A percentile compares a stretch with the other conserved stretches of the same genome.
Conservation (phyloP, 2,329 filamentous ascomycete genomes). For the Claviceps pusilla region DNA sequence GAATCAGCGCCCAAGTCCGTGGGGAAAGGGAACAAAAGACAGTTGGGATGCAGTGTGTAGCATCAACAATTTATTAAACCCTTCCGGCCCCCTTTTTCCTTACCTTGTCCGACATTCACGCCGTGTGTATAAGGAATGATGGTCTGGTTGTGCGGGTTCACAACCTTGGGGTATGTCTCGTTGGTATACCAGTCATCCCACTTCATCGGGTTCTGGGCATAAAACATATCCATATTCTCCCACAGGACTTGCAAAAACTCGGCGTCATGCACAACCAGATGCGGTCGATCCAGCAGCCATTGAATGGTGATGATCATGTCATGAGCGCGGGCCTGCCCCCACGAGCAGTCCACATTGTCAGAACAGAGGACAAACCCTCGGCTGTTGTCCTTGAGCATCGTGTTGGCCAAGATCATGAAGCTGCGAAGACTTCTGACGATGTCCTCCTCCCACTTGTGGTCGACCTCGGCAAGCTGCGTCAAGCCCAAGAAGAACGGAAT, state of each 20-base stretch:
- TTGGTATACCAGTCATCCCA: constrained; percentile 17
- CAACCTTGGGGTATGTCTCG: constrained; percentile 9
- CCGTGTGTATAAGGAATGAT: constrained; percentile 23
- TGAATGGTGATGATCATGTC: constrained; percentile 25
- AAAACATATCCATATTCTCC: constrained; percentile 26
- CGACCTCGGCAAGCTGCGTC: constrained; percentile 19
- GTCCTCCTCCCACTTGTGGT: constrained; percentile 10
- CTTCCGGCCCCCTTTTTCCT: background rate
- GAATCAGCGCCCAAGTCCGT: background rate
- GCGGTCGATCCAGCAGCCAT: constrained; percentile 21
- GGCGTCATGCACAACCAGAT: background rate
- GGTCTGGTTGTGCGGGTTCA: constrained; percentile 6
- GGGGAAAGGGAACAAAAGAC: background rate
- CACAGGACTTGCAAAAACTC: constrained; percentile 15
- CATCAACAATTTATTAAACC: too few species aligned
- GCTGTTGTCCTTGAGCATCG: constrained; percentile 39
- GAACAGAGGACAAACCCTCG: constrained; percentile 32
- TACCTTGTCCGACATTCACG: constrained; percentile 29
- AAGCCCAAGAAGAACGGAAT: constrained; percentile 18
- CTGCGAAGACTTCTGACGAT: constrained; percentile 8
- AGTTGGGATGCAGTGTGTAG: too few species aligned
- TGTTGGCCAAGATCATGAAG: constrained; percentile 29
- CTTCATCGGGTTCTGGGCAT: constrained; percentile 15
- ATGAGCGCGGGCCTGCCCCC: constrained; percentile 21
- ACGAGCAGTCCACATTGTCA: constrained; percentile 21